Evolutionary conservation across 805 yeast genomes (phyloP).

Genomic region (Metschnikowia baotianmanensis): DNA sequence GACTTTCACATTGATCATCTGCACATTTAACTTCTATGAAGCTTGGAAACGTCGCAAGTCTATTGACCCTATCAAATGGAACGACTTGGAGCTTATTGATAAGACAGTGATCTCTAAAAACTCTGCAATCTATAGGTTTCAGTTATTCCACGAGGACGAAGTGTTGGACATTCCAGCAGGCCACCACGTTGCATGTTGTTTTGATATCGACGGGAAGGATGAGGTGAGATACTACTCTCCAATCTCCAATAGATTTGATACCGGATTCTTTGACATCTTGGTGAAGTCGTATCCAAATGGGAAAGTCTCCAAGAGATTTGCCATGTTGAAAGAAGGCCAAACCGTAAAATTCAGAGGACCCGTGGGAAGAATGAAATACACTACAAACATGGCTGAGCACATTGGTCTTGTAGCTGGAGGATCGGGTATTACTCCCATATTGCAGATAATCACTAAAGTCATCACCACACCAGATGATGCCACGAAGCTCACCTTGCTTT

Average conservation of each 20-base stretch:
- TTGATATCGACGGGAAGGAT: slow-evolving; percentile 48
- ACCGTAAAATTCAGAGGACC: slow-evolving; percentile 75
- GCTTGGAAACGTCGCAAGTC: slow-evolving; percentile 44
- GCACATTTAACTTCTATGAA: slow-evolving; percentile 36
- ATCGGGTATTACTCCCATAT: slow-evolving; percentile 86
- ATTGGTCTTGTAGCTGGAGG: slow-evolving; percentile 80
- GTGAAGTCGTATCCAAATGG: slow-evolving; percentile 77
- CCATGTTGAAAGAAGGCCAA: slow-evolving; percentile 61
- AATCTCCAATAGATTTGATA: slow-evolving; percentile 64
- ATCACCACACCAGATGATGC: slow-evolving; percentile 66
- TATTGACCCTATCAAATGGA: slow-evolving; percentile 54
- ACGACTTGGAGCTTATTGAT: slow-evolving; percentile 65
- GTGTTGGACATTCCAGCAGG: slow-evolving; percentile 69
- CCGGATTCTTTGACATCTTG: slow-evolving; percentile 72
- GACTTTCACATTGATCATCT: slow-evolving; percentile 33
- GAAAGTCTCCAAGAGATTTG: slow-evolving; percentile 63
- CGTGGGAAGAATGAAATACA: slow-evolving; percentile 66
- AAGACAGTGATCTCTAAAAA: slow-evolving; percentile 71
- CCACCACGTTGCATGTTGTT: slow-evolving; percentile 65
- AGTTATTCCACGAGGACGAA: slow-evolving; percentile 58
- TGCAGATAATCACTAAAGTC: slow-evolving; percentile 71
- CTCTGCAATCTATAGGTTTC: slow-evolving; percentile 72
- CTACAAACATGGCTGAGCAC: slow-evolving; percentile 56
- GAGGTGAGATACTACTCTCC: slow-evolving; percentile 72
- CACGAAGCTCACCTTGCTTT: slow-evolving; percentile 61